Base-by-base conservation (phyloP, 805 yeast species). In the Yarrowia sp. region DNA sequence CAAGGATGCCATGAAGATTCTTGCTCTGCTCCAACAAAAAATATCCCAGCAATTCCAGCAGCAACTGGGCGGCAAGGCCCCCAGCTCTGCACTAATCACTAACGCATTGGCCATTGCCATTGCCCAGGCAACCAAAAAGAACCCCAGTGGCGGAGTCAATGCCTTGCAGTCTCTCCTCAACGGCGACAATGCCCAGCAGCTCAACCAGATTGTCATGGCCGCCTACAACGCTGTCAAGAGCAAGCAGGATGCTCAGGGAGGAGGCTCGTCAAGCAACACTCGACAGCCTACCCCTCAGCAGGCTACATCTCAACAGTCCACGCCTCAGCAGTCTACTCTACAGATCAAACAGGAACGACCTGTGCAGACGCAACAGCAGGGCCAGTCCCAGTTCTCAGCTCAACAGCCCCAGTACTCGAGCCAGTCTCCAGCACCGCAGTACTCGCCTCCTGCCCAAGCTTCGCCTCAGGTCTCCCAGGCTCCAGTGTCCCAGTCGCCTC, bases 71-170 rank as follows among this genome's bases (percentile, higher is more conserved):
- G 91, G 89, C 69, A 90, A 91, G 46, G 92, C 89, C 33, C 86
- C 92, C 8, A 91, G 94, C 63, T 90, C 97, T 0, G 90, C 87
- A 69, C 86, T 92, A 67, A 81, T 93, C 72, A 93, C 97, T 9
- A 92, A 90, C 73, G 97, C 97, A 1, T 82, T 93, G 72, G 97
- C 97, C 2, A 90, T 93, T 81, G 94, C 97, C 0, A 92, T 93
- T 70, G 94, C 96, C 12, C 93, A 88, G 72, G 93, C 93, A 9
- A 97, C 97, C 0, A 91, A 92, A 73, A 87, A 87, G 72, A 73
- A 74, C n/a, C 67, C 67, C 17, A 76, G 76, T 17, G 79, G 78
- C 24, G 73, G 74, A 9, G 67, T 71, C 17, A 65, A 68, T 17
- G 75, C 70, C 34, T 70, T 76, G 33, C 69, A 73, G 9, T 38